Base-by-base conservation (phyloP, 139 green algal species). In the Zygnema cylindricum region DNA sequence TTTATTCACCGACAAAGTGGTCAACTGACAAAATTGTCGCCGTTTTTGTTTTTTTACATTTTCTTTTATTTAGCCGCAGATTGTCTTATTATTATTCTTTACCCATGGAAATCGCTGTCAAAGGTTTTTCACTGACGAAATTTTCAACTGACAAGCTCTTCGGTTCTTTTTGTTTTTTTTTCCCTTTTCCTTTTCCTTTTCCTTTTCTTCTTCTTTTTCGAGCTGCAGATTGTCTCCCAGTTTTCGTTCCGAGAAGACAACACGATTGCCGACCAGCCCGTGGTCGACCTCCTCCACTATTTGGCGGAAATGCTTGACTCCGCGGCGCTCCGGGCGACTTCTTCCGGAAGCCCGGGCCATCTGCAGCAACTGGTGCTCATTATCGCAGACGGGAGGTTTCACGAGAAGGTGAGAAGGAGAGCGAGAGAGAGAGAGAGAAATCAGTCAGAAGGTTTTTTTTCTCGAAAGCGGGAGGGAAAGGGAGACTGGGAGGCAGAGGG, bases 361-460 rank as follows among this genome's bases (percentile, higher is more conserved):
- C 93, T 99, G 77, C 92, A 96, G 69, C 97, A 99, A 94, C 95
- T 99, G 69, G 95, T 99, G 85, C 92, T 99, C n/a, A 95, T 99
- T 77, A 81, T 99, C 40, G 96, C 96, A 0, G 97, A 99, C 84
- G 97, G 97, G 11, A 94, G 96, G 42, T 98, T 99, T 90, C 97
- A 99, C 91, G 97, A 99, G 91, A 98, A 98, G 89, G 95, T 96
- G 75, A 88, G 89, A n/a, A n/a, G n/a, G n/a, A n/a, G n/a, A n/a
- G n/a, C n/a, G n/a, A n/a, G n/a, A n/a, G n/a, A n/a, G n/a, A n/a
- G n/a, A n/a, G n/a, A n/a, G n/a, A n/a, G n/a, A n/a, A n/a, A n/a
- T n/a, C n/a, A n/a, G n/a, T n/a, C n/a, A n/a, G n/a, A n/a, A n/a
- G 76, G 3, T 21, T 78, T 36, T 25, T 21, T 25, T 77, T n/a